Evolutionary conservation across 2,329 filamentous ascomycete species (phyloP).

Genomic region (Aurifilum marmelostoma): DNA sequence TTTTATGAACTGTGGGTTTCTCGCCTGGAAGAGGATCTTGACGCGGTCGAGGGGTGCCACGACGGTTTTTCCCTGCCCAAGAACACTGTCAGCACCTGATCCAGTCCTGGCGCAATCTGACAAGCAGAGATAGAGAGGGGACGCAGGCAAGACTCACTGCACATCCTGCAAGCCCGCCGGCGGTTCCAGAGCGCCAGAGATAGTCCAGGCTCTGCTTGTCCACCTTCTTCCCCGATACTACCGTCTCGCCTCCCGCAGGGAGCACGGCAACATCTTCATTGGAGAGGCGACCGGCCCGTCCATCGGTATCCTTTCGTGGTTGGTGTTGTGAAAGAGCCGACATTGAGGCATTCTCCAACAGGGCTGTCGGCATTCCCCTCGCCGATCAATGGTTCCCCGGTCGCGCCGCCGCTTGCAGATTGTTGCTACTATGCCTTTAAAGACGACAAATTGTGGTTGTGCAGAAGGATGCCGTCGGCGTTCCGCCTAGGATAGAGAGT

Average conservation of each 20-base stretch:
- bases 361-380: conserved; percentile 59
- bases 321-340: conserved; percentile 51
- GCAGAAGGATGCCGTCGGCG: background rate
- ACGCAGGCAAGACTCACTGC: conserved; percentile 63
- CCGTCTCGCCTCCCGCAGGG: conserved; percentile 55
- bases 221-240: conserved; percentile 52
- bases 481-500: background rate
- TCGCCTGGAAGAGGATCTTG: conserved; percentile 97
- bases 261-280: conserved; percentile 47
- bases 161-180: conserved; percentile 89
- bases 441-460: no score
- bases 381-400: conserved; percentile 20
- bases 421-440: conserved; percentile 23
- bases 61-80: conserved; percentile 80
- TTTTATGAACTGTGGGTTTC: conserved; percentile 90
- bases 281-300: conserved; percentile 28
- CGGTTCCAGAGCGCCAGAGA: conserved; percentile 78
- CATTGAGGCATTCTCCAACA: conserved; percentile 62
- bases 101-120: background rate
- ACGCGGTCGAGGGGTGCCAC: conserved; percentile 96
- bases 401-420: conserved; percentile 7
- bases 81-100: conserved; percentile 28
- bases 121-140: background rate
- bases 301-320: conserved; percentile 43
- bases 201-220: conserved; percentile 82